Evolutionary conservation across 1,284 basidiomycete species (phyloP), one percentile per base, ranked within the genome.

Genomic region (Rhodotorula sp.): DNA sequence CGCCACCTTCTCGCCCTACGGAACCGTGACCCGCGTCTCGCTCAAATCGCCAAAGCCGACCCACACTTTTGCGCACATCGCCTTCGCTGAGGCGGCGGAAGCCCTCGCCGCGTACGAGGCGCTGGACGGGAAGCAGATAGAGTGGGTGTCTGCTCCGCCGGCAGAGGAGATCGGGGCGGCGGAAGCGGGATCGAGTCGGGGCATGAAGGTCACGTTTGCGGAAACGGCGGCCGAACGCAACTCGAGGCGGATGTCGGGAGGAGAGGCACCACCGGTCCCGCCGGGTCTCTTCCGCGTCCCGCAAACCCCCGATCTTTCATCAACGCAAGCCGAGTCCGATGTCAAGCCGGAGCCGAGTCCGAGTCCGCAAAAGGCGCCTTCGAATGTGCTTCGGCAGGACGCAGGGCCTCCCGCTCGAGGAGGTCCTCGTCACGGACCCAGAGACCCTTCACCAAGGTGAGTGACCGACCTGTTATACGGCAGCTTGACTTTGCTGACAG

Each of bases 221-320:
- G n/a, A 47, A 46, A 48, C 43, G 18, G 23, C 54, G 12, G 46
- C 29, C 10, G 54, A 57, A 26, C 54, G 54, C 46, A 29, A 47
- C 7, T 20, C 46, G 18, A 21, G 47, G 23, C 59, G 59, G 18
- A 29, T 39, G 15, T 49, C 59, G 59, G 47, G 21, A 23, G 58
- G 58, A 21, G 58, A n/a, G 15, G 58, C 43, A 12, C 23, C 23
- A 20, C 23, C 12, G 43, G 14, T 43, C n/a, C 15, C 39, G 18
- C 14, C 39, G 26, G 63, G 58, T 14, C 48, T 71, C 39, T 71
- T 71, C 47, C 51, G 66, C 31, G 60, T n/a, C 3, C 31, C 66
- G 8, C 60, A 63, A 8, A 71, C 70, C 20, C 70, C 70, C 1
- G 67, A 58, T 15, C 57, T 43, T 10, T 7, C 39, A 10, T 43